These are phyloP conservation scores for Pilatotrama ljubarskyi DNA, from an alignment of 768 basidiomycete species.

Conservation along the genomic window DNA sequence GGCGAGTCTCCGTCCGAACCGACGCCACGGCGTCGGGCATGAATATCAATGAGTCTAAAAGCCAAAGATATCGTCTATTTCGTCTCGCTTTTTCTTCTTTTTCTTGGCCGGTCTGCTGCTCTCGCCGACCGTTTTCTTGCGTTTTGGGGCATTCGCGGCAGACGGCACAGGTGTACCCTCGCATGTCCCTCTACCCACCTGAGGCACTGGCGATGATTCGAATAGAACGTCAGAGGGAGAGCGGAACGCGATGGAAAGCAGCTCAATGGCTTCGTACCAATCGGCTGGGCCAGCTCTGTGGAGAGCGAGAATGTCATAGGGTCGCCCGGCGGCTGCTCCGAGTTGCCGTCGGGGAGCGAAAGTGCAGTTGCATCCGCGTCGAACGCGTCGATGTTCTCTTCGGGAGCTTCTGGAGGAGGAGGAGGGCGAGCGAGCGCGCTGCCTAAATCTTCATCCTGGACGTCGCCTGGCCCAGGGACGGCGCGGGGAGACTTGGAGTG, in stretches of 20 bases:
- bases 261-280: background rate
- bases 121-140: conserved; percentile 14
- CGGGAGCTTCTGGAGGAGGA: background rate
- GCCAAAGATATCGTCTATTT: conserved; percentile 73
- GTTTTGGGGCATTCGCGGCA: conserved; percentile 12
- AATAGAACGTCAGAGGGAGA: background rate
- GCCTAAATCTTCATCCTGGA: conserved; percentile 24
- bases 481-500: background rate
- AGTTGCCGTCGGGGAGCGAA: background rate
- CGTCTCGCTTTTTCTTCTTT: conserved; percentile 47
- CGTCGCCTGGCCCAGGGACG: background rate
- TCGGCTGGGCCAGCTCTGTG: conserved; percentile 7
- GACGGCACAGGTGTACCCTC: background rate
- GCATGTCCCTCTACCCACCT: background rate
- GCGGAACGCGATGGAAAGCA: background rate
- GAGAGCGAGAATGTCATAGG: conserved; percentile 10
- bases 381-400: conserved; percentile 1
- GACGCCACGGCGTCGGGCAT: background rate
- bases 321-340: background rate
- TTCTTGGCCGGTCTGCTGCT: conserved; percentile 33
- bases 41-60: conserved; percentile 23
- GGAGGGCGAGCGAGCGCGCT: conserved; percentile 11
- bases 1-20: background rate
- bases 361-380: conserved; percentile 4
- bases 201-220: background rate